These are phyloP conservation scores for Venturia nashicola DNA, from an alignment of 2,329 filamentous ascomycete species.

Conservation along the genomic window DNA sequence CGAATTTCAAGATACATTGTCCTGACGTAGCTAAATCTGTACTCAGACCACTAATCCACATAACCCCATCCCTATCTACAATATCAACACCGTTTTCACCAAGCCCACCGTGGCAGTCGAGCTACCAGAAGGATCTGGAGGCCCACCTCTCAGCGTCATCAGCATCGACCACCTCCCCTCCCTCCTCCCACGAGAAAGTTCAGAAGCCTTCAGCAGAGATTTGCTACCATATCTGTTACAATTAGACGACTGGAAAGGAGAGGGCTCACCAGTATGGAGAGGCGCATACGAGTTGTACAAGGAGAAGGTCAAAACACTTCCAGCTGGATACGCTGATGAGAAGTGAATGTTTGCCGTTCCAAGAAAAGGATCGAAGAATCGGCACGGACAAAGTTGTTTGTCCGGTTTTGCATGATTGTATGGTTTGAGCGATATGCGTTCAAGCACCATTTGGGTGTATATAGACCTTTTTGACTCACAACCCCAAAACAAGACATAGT, in stretches of 20 bases:
- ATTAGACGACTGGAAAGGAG: conserved; percentile 58
- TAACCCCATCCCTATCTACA: conserved; percentile 71
- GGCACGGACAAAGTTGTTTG: too few relatives aligned
- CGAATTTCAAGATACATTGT: background rate
- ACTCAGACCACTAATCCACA: conserved; percentile 51
- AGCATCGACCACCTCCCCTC: conserved; percentile 51
- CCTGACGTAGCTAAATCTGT: background rate
- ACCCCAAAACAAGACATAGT: too few relatives aligned
- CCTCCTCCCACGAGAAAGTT: conserved; percentile 74
- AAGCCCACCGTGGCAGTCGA: conserved; percentile 73
- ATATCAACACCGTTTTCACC: conserved; percentile 66
- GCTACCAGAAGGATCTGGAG: conserved; percentile 36
- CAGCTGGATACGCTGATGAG: conserved; percentile 25
- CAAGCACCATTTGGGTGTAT: too few relatives aligned
- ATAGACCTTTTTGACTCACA: too few relatives aligned
- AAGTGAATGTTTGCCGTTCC: background rate
- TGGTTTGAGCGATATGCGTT: too few relatives aligned
- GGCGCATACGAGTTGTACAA: conserved; percentile 75
- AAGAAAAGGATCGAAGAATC: too few relatives aligned
- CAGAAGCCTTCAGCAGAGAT: conserved; percentile 69
- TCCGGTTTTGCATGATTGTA: too few relatives aligned
- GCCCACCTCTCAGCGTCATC: conserved; percentile 62
- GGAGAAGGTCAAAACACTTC: conserved; percentile 64
- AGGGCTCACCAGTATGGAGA: conserved; percentile 60
- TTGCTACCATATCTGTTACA: conserved; percentile 66